phyloP scores from a whole-genome alignment of 1,139 yeast species.

The Magnusiomyces sp. region DNA sequence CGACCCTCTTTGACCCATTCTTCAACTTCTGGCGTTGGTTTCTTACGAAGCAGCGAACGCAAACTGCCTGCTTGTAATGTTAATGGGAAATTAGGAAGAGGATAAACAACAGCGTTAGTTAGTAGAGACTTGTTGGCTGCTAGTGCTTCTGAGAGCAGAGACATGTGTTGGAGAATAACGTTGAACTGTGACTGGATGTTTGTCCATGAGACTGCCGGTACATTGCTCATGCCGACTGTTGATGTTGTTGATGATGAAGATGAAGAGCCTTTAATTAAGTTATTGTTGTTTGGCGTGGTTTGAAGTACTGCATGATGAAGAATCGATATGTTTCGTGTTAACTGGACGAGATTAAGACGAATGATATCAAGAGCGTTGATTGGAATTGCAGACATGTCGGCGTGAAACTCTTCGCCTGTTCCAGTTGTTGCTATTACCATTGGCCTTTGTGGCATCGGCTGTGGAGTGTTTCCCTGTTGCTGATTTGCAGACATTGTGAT shows the following conservation, averaged over 20 bases:
- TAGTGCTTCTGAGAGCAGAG: constrained; percentile 61
- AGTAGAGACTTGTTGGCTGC: constrained; percentile 53
- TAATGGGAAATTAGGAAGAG: constrained; percentile 76
- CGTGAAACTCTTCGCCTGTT: constrained; percentile 11
- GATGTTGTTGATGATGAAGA: too few relatives aligned
- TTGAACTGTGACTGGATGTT: constrained; percentile 73
- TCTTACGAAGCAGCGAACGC: constrained; percentile 76
- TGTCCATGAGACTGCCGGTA: constrained; percentile 40
- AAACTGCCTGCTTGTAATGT: constrained; percentile 73
- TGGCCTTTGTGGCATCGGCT: background rate
- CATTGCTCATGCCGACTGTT: too few relatives aligned
- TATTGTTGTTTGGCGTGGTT: constrained; percentile 16
- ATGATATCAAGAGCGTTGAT: constrained; percentile 52
- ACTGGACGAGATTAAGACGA: constrained; percentile 50
- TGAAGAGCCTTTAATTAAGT: too few relatives aligned
- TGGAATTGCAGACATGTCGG: constrained; percentile 40
- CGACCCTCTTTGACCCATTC: constrained; percentile 61
- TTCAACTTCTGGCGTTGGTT: constrained; percentile 81
- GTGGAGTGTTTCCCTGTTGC: constrained; percentile 6
- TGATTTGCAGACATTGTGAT: constrained; percentile 6
- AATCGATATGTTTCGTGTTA: constrained; percentile 31
- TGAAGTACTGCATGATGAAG: constrained; percentile 30
- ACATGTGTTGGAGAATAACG: constrained; percentile 71
- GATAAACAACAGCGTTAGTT: constrained; percentile 66
- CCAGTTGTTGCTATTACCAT: constrained; percentile 4